Base-by-base conservation (phyloP, 2,329 filamentous ascomycete genomes). In the Didymella glomerata region DNA sequence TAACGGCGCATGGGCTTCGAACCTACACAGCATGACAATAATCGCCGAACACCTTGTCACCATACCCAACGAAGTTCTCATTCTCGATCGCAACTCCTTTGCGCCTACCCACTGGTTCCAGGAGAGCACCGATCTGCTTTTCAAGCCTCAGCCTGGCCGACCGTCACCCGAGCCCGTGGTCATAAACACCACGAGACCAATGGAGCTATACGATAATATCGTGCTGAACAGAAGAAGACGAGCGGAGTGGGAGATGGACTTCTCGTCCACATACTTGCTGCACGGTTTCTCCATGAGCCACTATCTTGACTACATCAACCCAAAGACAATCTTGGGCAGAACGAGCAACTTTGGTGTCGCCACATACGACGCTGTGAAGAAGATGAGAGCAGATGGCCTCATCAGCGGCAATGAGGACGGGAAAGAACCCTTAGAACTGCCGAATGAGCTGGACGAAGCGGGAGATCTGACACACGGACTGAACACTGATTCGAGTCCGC, bases 311-410 rank as follows among this genome's bases (percentile, higher is more conserved):
- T 44, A 42, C 10, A 60, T 69, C 25, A 66, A 57, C 11, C 62
- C 62, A 11, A 62, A 60, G 48, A 57, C 49, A 9, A 57, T 68
- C 7, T 13, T 66, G 30, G 48, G 41, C 30, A 34, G 66, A 10
- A 66, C 38, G 20, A 69, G 62, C 28, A 69, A 68, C 20, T 67
- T 62, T 51, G 63, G 52, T 3, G 36, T 65, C 14, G 68, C 68
- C 1, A 63, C 55, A n/a, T 70, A 57, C 27, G 41, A 54, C 2
- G 42, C 57, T 30, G 61, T 69, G 3, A 68, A 51, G 50, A 53
- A 52, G 18, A 68, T 69, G 68, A 42, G 54, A 24, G 52, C 49
- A 4, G 48, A 64, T 18, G 68, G 68, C 5, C 27, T 61, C 7
- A 47, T 68, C 14, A 49, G 24, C 18, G 55, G 45, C 5, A n/a